A percentile compares a stretch with the other conserved stretches of the same genome.
Conservation (phyloP, 176 grass and related monocot genomes). For the Leersia perrieri region DNA sequence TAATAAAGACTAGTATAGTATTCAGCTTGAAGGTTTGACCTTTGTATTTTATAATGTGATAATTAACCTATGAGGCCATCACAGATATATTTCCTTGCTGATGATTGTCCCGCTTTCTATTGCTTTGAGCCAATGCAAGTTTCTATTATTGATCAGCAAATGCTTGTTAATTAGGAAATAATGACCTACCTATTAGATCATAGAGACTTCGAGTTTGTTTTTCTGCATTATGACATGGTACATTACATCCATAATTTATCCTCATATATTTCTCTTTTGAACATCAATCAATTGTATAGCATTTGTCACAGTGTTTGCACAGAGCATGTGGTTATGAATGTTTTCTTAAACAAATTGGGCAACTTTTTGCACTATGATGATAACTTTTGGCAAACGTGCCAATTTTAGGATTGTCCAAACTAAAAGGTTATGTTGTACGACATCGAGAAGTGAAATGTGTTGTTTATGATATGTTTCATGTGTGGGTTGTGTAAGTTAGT, state of each 20-base stretch:
- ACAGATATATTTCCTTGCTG: not conserved
- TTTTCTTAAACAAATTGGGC: not conserved
- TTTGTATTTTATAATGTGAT: not conserved
- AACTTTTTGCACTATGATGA: not conserved
- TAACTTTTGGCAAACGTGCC: not conserved
- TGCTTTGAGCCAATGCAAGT: conserved; percentile 10
- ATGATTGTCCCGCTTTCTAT: not conserved
- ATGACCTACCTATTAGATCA: not conserved
- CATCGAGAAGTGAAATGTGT: not conserved
- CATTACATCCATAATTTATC: not conserved
- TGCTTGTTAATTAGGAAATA: not conserved
- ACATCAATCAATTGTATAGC: not conserved
- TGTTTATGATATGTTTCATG: not conserved
- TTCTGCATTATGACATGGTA: not conserved
- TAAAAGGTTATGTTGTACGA: not conserved
- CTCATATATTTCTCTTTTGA: too few species aligned
- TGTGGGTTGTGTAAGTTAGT: not conserved
- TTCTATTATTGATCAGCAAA: not conserved
- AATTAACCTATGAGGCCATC: not conserved
- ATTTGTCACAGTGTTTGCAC: not conserved
- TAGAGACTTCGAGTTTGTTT: not conserved
- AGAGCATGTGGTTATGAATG: too few species aligned
- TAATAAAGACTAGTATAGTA: not conserved
- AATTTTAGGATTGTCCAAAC: not conserved
- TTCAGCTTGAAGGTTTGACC: not conserved